Evolutionary conservation across 371 early-diverging fungal species (phyloP).

Genomic region (Mucor indicus): DNA sequence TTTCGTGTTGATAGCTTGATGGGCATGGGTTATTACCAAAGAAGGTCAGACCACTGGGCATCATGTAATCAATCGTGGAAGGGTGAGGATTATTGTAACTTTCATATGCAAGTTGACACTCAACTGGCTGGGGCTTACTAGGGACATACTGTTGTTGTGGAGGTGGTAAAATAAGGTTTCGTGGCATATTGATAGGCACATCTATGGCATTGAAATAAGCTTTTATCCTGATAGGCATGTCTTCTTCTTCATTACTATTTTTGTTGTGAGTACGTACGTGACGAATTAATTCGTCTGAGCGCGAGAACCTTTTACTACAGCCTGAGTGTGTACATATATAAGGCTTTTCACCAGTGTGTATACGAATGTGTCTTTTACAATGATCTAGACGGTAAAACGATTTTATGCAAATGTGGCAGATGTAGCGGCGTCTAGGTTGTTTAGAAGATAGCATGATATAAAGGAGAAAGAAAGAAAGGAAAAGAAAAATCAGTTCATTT

Average conservation of each 20-base stretch:
- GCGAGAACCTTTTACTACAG: slow-evolving; percentile 73
- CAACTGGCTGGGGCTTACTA: slow-evolving; percentile 10
- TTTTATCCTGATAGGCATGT: background rate
- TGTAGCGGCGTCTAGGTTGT: slow-evolving; percentile 53
- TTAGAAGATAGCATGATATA: too few species aligned
- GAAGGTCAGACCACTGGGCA: too few species aligned
- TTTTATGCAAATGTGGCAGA: slow-evolving; percentile 58
- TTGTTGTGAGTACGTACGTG: slow-evolving; percentile 59
- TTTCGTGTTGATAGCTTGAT: too few species aligned
- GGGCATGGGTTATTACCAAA: too few species aligned
- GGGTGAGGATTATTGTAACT: too few species aligned
- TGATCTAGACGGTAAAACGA: slow-evolving; percentile 67
- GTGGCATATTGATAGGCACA: background rate
- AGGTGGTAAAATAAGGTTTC: too few species aligned
- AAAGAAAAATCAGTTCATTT: too few species aligned
- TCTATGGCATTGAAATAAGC: background rate
- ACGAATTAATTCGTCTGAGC: slow-evolving; percentile 63
- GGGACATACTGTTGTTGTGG: background rate
- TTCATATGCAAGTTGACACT: too few species aligned
- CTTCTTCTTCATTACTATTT: background rate
- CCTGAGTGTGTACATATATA: slow-evolving; percentile 63
- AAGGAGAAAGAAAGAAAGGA: too few species aligned
- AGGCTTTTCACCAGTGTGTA: slow-evolving; percentile 83
- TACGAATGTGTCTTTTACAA: slow-evolving; percentile 72
- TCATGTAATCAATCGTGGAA: too few species aligned